These are phyloP conservation scores for Capillidium heterosporum DNA, from an alignment of 371 early-diverging fungal genomes.

Conservation along the genomic window DNA sequence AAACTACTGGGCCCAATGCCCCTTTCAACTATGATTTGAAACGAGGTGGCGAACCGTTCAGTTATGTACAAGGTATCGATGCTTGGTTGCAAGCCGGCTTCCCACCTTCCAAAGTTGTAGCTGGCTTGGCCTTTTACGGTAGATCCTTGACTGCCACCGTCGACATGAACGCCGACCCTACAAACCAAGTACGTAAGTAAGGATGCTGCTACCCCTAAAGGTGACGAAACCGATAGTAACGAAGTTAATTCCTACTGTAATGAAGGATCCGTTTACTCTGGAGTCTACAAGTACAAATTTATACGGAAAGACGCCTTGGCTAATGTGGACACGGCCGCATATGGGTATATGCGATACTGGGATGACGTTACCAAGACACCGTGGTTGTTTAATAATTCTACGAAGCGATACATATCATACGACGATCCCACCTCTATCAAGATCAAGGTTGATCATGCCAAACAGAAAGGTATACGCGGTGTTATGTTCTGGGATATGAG, in stretches of 20 bases:
- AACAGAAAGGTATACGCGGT: conserved; percentile 28
- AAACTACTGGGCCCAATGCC: conserved; percentile 38
- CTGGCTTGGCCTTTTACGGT: conserved; percentile 39
- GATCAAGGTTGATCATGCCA: conserved; percentile 27
- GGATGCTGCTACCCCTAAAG: no score
- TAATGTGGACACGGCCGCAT: conserved; percentile 21
- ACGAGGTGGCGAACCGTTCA: conserved; percentile 4
- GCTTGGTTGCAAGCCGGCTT: conserved; percentile 34
- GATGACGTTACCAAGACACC: conserved; percentile 41
- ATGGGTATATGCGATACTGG: conserved; percentile 25
- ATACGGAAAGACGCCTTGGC: conserved; percentile 36
- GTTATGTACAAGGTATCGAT: conserved; percentile 14
- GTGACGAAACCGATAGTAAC: no score
- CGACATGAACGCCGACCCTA: no score
- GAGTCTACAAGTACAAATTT: conserved; percentile 45
- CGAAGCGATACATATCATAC: conserved; percentile 33
- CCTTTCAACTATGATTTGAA: conserved; percentile 33
- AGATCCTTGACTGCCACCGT: conserved; percentile 18
- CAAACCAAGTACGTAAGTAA: no score
- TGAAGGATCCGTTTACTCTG: conserved; percentile 24
- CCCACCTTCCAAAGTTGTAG: conserved; percentile 31
- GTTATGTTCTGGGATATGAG: conserved; percentile 39
- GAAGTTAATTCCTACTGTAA: no score
- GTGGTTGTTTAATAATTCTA: conserved; percentile 37
- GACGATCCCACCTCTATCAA: conserved; percentile 45